Evolutionary conservation across 768 basidiomycete species (phyloP).

Genomic region (Mycena kentingensis): DNA sequence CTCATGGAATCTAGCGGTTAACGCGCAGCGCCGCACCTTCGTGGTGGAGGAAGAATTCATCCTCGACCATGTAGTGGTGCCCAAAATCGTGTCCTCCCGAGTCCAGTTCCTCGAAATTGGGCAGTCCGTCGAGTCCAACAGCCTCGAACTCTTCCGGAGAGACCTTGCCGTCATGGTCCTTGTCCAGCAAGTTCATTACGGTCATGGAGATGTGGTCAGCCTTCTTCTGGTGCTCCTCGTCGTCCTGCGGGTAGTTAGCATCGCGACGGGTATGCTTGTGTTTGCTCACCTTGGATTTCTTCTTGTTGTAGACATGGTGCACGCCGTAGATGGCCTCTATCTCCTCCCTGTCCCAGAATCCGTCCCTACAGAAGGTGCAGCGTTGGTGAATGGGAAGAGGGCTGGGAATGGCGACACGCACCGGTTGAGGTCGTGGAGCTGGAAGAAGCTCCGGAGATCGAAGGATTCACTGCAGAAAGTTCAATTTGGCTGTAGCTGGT

Average conservation of each 20-base stretch:
- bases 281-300: constrained; percentile 64
- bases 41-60: constrained; percentile 96
- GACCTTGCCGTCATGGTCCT: constrained; percentile 70
- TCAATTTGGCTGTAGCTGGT: constrained; percentile 5
- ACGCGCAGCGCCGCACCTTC: constrained; percentile 62
- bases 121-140: constrained; percentile 74
- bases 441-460: constrained; percentile 88
- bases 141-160: constrained; percentile 69
- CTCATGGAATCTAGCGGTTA: background rate
- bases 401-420: constrained; percentile 31
- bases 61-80: constrained; percentile 93
- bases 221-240: constrained; percentile 78
- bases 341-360: constrained; percentile 81
- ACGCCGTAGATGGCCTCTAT: constrained; percentile 96
- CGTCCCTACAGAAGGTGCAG: constrained; percentile 53
- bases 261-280: background rate
- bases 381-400: background rate
- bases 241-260: constrained; percentile 49
- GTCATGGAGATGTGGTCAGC: constrained; percentile 74
- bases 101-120: constrained; percentile 81
- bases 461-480: constrained; percentile 68
- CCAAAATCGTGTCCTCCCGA: no score
- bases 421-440: constrained; percentile 91
- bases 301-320: constrained; percentile 86
- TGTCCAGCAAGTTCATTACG: constrained; percentile 73